These are phyloP conservation scores for Podaxis sp. DNA, from an alignment of 768 basidiomycete species.

Conservation along the genomic window DNA sequence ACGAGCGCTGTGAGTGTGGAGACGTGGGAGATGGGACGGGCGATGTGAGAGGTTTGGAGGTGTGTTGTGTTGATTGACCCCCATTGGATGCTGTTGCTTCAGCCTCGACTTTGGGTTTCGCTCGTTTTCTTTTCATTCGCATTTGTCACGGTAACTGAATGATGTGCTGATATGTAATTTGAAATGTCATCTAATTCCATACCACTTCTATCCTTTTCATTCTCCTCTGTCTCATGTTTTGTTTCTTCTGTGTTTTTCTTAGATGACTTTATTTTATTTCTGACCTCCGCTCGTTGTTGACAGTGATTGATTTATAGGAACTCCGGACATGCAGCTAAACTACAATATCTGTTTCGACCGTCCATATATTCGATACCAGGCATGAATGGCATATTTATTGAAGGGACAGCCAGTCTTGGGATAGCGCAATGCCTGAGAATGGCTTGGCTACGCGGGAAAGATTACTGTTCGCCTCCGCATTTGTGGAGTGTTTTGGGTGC, in stretches of 20 bases:
- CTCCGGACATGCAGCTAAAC: not conserved
- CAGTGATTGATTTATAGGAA: not conserved
- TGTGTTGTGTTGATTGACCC: slow-evolving; percentile 17
- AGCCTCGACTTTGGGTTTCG: not conserved
- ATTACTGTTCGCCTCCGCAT: too few species aligned
- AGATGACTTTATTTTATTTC: not conserved
- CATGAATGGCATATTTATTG: slow-evolving; percentile 5
- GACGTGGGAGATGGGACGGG: slow-evolving; percentile 41
- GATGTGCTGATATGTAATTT: slow-evolving; percentile 17
- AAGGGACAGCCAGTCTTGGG: not conserved
- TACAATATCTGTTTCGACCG: not conserved
- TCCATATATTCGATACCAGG: not conserved
- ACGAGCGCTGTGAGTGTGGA: slow-evolving; percentile 26
- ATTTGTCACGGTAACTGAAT: not conserved
- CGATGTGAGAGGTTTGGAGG: slow-evolving; percentile 35
- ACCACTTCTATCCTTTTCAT: not conserved
- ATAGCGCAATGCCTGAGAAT: not conserved
- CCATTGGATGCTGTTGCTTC: slow-evolving; percentile 16
- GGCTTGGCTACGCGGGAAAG: too few species aligned
- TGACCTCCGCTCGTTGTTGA: not conserved
- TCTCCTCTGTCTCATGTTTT: not conserved
- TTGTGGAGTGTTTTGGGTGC: too few species aligned
- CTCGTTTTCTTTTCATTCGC: slow-evolving; percentile 1
- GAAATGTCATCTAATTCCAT: slow-evolving; percentile 9
- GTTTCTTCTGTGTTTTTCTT: not conserved